A percentile compares a stretch with the other conserved stretches of the same genome.
Conservation (phyloP, 345 rosid species). For the Boechera divaricarpa region DNA sequence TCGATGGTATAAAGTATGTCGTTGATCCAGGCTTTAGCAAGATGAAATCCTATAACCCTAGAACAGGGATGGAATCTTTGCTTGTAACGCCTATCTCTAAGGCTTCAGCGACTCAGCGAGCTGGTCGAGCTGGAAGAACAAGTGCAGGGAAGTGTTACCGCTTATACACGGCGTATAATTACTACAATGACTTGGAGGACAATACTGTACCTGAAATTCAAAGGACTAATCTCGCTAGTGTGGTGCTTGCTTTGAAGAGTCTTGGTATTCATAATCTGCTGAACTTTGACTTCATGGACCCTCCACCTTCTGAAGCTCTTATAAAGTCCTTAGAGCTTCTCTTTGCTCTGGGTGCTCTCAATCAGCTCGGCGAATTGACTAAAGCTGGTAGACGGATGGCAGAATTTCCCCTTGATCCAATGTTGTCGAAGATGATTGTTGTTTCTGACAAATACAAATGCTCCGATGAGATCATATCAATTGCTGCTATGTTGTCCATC, state of each 20-base stretch:
- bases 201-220: slow-evolving; percentile 84
- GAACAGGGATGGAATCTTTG: slow-evolving; percentile 92
- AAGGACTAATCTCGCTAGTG: slow-evolving; percentile 85
- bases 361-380: slow-evolving; percentile 86
- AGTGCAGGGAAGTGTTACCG: slow-evolving; percentile 88
- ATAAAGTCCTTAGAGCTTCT: slow-evolving; percentile 73
- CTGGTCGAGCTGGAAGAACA: slow-evolving; percentile 87
- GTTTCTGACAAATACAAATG: slow-evolving; percentile 81
- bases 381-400: slow-evolving; percentile 87
- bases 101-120: slow-evolving; percentile 85
- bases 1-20: slow-evolving; percentile 82
- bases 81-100: slow-evolving; percentile 79
- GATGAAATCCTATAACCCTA: slow-evolving; percentile 86
- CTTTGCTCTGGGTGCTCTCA: slow-evolving; percentile 81
- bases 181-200: slow-evolving; percentile 76
- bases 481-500: slow-evolving; percentile 87
- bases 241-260: slow-evolving; percentile 84
- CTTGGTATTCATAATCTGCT: slow-evolving; percentile 82
- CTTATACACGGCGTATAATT: slow-evolving; percentile 72
- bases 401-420: slow-evolving; percentile 88
- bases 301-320: slow-evolving; percentile 86
- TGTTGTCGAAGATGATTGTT: slow-evolving; percentile 82
- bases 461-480: slow-evolving; percentile 80
- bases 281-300: slow-evolving; percentile 91
- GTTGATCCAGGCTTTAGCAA: slow-evolving; percentile 87